Percentiles rank a stretch among this genome's conserved stretches.
These are phyloP conservation scores for Neurospora sp. DNA, from an alignment of 495 filamentous ascomycete species.

Conservation along the genomic window DNA sequence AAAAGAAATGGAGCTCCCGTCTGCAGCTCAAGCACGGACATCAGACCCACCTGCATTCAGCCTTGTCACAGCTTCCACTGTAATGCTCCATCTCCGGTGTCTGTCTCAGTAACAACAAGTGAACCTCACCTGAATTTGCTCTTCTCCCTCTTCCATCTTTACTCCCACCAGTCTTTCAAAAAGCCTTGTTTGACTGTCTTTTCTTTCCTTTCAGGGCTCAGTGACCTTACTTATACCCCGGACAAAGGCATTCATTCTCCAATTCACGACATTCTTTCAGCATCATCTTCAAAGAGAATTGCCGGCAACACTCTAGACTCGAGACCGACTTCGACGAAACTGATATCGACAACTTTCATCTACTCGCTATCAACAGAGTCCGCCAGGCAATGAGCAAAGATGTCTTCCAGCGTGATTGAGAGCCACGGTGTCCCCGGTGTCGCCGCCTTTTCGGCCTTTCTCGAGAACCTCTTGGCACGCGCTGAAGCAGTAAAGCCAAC, in stretches of 20 bases:
- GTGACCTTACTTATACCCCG: neutral
- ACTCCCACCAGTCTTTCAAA: neutral
- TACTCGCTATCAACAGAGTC: neutral
- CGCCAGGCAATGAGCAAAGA: slow-evolving; percentile 11
- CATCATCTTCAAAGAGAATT: neutral
- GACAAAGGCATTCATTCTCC: neutral
- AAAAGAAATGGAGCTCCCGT: neutral
- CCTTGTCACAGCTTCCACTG: neutral
- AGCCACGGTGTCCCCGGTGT: slow-evolving; percentile 47
- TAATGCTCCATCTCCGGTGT: neutral
- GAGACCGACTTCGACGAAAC: neutral
- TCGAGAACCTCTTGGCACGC: slow-evolving; percentile 52
- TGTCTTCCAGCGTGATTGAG: slow-evolving; percentile 28
- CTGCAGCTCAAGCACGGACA: neutral
- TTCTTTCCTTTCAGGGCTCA: neutral
- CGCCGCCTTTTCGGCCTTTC: slow-evolving; percentile 40
- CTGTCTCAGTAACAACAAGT: neutral
- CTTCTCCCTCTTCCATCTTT: neutral
- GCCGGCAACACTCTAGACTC: neutral
- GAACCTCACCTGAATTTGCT: neutral
- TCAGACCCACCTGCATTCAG: neutral
- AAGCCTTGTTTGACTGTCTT: neutral
- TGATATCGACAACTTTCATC: neutral
- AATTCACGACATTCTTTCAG: neutral
- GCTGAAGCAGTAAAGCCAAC: slow-evolving; percentile 56